Evolutionary conservation across 2,329 filamentous ascomycete genomes (phyloP), one percentile per base, ranked within the genome.

Genomic region (Trichoderma sp.): DNA sequence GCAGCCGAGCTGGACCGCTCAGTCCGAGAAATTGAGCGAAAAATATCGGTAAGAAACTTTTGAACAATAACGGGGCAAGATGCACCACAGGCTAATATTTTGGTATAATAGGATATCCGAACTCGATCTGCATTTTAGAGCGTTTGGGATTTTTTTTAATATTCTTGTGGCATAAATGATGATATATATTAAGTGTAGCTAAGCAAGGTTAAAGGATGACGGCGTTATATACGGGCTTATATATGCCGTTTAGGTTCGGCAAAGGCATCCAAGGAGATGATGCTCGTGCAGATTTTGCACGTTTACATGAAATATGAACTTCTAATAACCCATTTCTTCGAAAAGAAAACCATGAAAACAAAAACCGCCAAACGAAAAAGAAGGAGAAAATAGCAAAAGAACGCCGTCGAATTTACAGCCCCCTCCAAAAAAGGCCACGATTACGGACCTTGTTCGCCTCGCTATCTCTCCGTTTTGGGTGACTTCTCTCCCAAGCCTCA

Each of bases 11-110:
- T 98, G 73, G 96, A 98, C 80, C 90, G 96, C 69, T 95, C 92
- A 52, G 90, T 97, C 67, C 84, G 93, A 74, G 93, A 98, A 81
- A 96, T 99, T 76, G 96, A 99, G 84, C 90, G 96, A 76, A 97
- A 97, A 83, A 95, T 99, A 76, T 94, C 92, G 70, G 85, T 86
- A 76, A 77, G 84, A 79, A 64, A n/a, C 52, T 3, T 28, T 3
- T 5, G 6, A 2, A 10, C 32, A 8, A 43, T 16, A 37, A 37
- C 24, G 3, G 4, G 8, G 13, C 5, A 14, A 32, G 6, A 37
- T n/a, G n/a, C n/a, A 1, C 28, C 28, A 59, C 10, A 43, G 28
- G 24, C 49, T 55, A 60, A 64, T 18, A 46, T 14, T 43, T 43
- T 34, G 58, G 24, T 32, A 43, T 11, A 21, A 18, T 69, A 86